Base-by-base conservation (phyloP, 1,139 yeast genomes). In the Candida albicans region DNA sequence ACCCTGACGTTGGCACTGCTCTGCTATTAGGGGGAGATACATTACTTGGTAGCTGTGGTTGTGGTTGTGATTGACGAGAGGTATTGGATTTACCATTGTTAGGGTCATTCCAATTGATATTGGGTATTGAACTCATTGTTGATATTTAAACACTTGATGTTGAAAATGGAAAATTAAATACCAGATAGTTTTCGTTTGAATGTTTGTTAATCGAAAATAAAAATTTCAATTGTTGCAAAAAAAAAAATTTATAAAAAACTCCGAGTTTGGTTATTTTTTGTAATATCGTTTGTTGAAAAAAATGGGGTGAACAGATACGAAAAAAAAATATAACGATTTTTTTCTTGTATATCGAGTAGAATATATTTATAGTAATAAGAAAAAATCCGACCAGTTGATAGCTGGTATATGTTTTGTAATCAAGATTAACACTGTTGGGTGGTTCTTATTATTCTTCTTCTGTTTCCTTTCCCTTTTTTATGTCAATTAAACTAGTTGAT, bases 31-130 rank as follows among this genome's bases (percentile, higher is more conserved):
- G 33, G 11, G 39, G 26, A 22, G 30, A 26, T 3, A 13, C 29
- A 27, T 22, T 12, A 11, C 14, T 26, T 11, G 32, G 15, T n/a
- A 33, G 27, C 11, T 36, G 28, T 22, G 39, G n/a, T 22, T 37
- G 39, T n/a, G 39, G 27, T 15, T 36, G 28, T 22, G 39, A 10
- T 22, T 37, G 39, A 30, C 27, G 39, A 27, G 39, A 29, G n/a
- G 39, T 25, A 24, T 29, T 37, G 3, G 22, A 4, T 30, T 37
- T 37, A 2, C 34, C 26, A 12, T 28, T 29, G 22, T 29, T 37
- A 8, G 13, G 26, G 25, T 37, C 39, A 37, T 24, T 37, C 39
- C 39, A 37, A 29, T 37, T 35, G 8, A 13, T 22, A 15, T 35
- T 37, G 24, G 33, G 33, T 22, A 29, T 7, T 25, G 31, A 29